Evolutionary conservation across 805 yeast genomes (phyloP), one percentile per base, ranked within the genome.

Genomic region (Saccharomyces eubayanus): DNA sequence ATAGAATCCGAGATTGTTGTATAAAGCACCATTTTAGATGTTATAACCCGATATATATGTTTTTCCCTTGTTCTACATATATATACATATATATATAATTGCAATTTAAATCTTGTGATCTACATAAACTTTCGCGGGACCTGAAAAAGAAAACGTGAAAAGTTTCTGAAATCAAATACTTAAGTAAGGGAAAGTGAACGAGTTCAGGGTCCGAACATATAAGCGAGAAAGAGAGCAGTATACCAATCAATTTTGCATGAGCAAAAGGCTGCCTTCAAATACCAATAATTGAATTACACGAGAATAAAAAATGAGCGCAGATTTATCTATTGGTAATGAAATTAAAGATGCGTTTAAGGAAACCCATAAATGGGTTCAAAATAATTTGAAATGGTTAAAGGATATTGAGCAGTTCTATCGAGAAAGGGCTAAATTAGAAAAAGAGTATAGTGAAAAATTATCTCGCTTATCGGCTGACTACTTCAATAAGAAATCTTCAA

Each of bases 351-450:
- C 89, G 12, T 94, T 76, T 74, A 85, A 86, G 58, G 77, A 78
- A 48, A 87, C 96, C 1, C 79, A 80, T 56, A 83, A 82, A 55
- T 94, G 98, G 98, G 79, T 85, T 50, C 71, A 74, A 50, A 81
- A 83, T 53, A 90, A 94, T 46, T 71, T 87, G 51, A 77, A 76
- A 47, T 91, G 94, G 87, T 72, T 92, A 10, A 69, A 74, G 0
- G 98, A 92, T 60, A 73, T 94, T 9, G 95, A 88, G 63, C 77
- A 77, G 46, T 94, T 92, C 67, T 94, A 91, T 70, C 78, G 81
- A 40, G 96, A 90, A 69, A 75, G 98, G 40, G 84, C 96, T 1
- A 68, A 74, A 14, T 77, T 94, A 52, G 99, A 94, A 70, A 81
- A 78, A 59, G 98, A 92, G 61, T 90, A 92, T 62, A 77, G 96